These are phyloP conservation scores for Ustilago trichophora DNA, from an alignment of 1,284 basidiomycete species.

Conservation along the genomic window DNA sequence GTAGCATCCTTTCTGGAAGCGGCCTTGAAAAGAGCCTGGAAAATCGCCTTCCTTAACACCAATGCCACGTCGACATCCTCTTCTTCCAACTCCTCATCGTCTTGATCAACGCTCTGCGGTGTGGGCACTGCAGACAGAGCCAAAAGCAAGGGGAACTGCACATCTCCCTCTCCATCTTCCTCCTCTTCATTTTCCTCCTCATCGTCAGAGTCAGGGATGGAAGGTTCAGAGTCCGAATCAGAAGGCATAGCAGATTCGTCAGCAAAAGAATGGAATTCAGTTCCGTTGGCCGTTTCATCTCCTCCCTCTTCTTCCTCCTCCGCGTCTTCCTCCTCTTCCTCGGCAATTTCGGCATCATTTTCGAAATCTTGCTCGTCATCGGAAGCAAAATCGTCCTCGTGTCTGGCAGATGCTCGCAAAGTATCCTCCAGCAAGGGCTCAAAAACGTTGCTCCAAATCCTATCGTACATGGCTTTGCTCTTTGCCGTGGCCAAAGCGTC, in stretches of 20 bases:
- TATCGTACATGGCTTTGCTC: slow-evolving; percentile 74
- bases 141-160: slow-evolving; percentile 27
- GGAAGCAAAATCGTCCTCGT: slow-evolving; percentile 5
- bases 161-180: slow-evolving; percentile 14
- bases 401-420: slow-evolving; percentile 21
- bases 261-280: slow-evolving; percentile 40
- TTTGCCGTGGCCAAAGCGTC: slow-evolving; percentile 75
- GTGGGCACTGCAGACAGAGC: slow-evolving; percentile 36
- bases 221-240: slow-evolving; percentile 10
- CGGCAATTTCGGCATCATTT: no score
- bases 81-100: slow-evolving; percentile 8
- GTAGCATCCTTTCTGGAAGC: slow-evolving; percentile 79
- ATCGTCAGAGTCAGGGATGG: background rate
- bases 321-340: slow-evolving; percentile 5
- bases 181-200: slow-evolving; percentile 10
- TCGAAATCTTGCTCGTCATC: slow-evolving; percentile 12
- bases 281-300: slow-evolving; percentile 23
- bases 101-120: slow-evolving; percentile 10
- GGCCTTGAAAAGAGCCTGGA: slow-evolving; percentile 77
- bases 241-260: slow-evolving; percentile 20
- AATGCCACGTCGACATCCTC: slow-evolving; percentile 17
- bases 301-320: slow-evolving; percentile 28
- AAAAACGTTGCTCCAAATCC: slow-evolving; percentile 75
- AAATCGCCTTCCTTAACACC: slow-evolving; percentile 72
- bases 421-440: slow-evolving; percentile 71